These are phyloP conservation scores for Juncus inflexus DNA, from an alignment of 176 grass and related monocot genomes.

Conservation along the genomic window DNA sequence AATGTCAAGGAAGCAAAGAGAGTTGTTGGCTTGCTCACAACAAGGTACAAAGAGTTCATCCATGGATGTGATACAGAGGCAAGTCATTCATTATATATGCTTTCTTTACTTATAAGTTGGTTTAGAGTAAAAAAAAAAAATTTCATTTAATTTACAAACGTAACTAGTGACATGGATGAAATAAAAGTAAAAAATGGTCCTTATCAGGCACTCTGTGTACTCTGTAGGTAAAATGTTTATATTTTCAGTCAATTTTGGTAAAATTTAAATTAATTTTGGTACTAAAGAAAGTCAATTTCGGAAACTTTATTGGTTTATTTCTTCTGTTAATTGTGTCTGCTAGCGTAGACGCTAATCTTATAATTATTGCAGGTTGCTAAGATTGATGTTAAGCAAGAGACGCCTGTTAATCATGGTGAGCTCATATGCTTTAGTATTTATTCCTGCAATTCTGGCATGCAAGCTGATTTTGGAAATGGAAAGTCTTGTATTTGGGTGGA, in stretches of 20 bases:
- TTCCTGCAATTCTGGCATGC: conserved; percentile 29
- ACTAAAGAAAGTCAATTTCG: too few relatives aligned
- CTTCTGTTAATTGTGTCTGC: neutral
- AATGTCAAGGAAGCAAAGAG: conserved; percentile 20
- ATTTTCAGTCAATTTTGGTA: too few relatives aligned
- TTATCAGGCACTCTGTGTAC: too few relatives aligned
- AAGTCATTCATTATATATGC: conserved; percentile 9
- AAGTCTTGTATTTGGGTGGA: conserved; percentile 95
- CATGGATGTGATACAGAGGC: conserved; percentile 28
- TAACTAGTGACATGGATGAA: too few relatives aligned
- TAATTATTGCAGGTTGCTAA: conserved; percentile 36
- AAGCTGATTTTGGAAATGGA: conserved; percentile 78
- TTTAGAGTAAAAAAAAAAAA: too few relatives aligned
- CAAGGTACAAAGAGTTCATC: conserved; percentile 24
- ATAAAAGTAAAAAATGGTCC: too few relatives aligned
- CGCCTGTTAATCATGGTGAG: conserved; percentile 48
- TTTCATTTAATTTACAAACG: too few relatives aligned
- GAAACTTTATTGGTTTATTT: neutral
- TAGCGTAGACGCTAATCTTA: neutral
- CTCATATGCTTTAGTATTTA: conserved; percentile 61
- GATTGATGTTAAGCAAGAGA: conserved; percentile 43
- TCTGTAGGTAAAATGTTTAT: too few relatives aligned
- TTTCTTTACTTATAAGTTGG: neutral
- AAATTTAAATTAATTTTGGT: too few relatives aligned
- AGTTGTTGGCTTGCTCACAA: conserved; percentile 28